Base-by-base conservation (phyloP, 202 grass and related monocot genomes). In the Setaria italica region DNA sequence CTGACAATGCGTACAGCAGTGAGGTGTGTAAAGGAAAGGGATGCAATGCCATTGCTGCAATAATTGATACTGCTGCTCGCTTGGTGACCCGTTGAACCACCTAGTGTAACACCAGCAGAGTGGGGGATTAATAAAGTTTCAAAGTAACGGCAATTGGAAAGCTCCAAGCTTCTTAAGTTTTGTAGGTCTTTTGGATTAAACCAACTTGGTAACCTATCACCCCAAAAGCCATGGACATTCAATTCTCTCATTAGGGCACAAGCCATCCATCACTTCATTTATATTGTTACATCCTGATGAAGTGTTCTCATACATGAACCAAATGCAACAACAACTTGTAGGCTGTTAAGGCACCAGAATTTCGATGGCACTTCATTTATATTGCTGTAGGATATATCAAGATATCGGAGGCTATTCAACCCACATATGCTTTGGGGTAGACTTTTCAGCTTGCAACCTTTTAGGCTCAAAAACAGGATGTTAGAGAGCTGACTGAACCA, bases 381-480 rank as follows among this genome's bases (percentile, higher is more conserved):
- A 1, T 9, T 0, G 9, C 80, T 70, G 4, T 20, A 0, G 17
- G 86, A 88, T 77, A 83, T 67, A 71, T 88, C 80, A 9, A 88
- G 47, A 84, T 35, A 78, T 6, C 62, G 86, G 3, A 88, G 80
- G 47, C 68, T 55, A 17, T 3, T 62, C 48, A 88, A 59, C 4
- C 42, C 47, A 50, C 71, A 67, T 20, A 88, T 78, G 62, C 72
- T 78, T 60, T 82, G 62, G 1, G 76, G 82, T 47, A 87, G 77
- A 68, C 82, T 54, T 21, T 9, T 39, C 5, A 73, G 59, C 20
- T 19, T 66, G 56, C 74, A 85, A 62, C 29, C 73, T 9, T 59
- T 43, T 11, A 89, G 21, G 70, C 80, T 79, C 77, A 89, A 79
- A 72, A 53, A 89, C 1, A 76, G 6, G 19, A 85, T 80, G 48